These are phyloP conservation scores for Fonsecaea erecta DNA, from an alignment of 2,329 filamentous ascomycete genomes.

Conservation along the genomic window DNA sequence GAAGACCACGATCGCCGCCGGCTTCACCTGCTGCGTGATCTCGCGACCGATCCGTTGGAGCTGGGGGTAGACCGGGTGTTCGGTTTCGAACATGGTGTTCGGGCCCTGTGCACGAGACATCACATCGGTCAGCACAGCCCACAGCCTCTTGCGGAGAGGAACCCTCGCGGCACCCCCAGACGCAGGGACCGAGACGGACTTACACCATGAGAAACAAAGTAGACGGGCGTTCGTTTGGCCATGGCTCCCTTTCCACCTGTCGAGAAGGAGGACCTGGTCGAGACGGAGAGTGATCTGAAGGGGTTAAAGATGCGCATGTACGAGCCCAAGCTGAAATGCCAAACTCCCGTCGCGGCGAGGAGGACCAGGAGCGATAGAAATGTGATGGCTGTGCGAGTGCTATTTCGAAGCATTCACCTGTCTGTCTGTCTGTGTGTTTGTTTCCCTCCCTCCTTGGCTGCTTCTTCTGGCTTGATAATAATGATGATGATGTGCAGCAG, in stretches of 20 bases:
- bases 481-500: not conserved
- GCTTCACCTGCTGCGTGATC: slow-evolving; percentile 71
- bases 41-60: slow-evolving; percentile 70
- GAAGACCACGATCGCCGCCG: slow-evolving; percentile 74
- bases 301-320: not conserved
- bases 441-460: not conserved
- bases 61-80: slow-evolving; percentile 69
- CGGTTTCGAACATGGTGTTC: slow-evolving; percentile 68
- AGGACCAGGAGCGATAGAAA: slow-evolving; percentile 11
- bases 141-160: too few species aligned
- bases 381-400: not conserved
- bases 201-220: slow-evolving; percentile 58
- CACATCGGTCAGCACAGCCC: too few species aligned
- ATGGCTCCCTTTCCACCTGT: slow-evolving; percentile 4
- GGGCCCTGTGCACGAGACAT: too few species aligned
- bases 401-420: slow-evolving; percentile 14
- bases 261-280: not conserved
- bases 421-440: too few species aligned
- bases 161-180: too few species aligned
- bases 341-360: slow-evolving; percentile 11
- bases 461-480: not conserved
- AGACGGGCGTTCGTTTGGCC: slow-evolving; percentile 53
- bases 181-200: too few species aligned
- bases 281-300: not conserved
- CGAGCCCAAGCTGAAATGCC: slow-evolving; percentile 1